These are phyloP conservation scores for Quambalaria eucalypti DNA, from an alignment of 1,284 basidiomycete species.

Conservation along the genomic window DNA sequence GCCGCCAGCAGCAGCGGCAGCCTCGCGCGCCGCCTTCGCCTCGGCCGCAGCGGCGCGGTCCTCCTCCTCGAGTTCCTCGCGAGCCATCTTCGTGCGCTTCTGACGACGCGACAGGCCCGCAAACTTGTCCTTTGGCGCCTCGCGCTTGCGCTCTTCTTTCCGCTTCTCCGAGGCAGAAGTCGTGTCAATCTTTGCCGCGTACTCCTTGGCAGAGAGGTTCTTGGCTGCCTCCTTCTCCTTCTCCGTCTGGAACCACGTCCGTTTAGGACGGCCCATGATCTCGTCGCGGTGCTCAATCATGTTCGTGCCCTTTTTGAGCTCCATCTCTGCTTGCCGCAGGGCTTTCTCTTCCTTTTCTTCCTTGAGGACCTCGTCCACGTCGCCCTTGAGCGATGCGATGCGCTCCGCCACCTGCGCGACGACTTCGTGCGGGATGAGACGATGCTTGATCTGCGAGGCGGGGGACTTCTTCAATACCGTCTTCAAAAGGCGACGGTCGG, in stretches of 20 bases:
- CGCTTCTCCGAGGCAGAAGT: constrained; percentile 7
- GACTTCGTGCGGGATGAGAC: constrained; percentile 73
- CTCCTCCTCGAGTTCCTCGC: constrained; percentile 35
- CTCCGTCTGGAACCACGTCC: constrained; percentile 92
- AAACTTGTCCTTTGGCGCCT: constrained; percentile 17
- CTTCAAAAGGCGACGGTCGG: constrained; percentile 92
- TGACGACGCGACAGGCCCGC: constrained; percentile 34
- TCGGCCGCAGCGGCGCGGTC: too few species aligned
- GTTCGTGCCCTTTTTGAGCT: constrained; percentile 88
- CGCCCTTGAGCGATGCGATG: constrained; percentile 65
- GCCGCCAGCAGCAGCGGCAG: constrained; percentile 3
- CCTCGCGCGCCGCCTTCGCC: constrained; percentile 5
- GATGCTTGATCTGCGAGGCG: constrained; percentile 77
- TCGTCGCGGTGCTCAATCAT: constrained; percentile 90
- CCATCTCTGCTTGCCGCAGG: constrained; percentile 70
- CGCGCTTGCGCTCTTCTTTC: constrained; percentile 5
- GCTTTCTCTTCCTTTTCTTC: constrained; percentile 96
- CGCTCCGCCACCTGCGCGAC: constrained; percentile 64
- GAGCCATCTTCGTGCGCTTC: constrained; percentile 30
- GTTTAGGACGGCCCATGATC: constrained; percentile 82
- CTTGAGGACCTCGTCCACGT: constrained; percentile 70
- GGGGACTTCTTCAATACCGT: constrained; percentile 82
- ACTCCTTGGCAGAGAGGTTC: constrained; percentile 50
- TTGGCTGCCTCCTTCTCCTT: constrained; percentile 70
- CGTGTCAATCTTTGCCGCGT: constrained; percentile 25